These are phyloP conservation scores for Fusarium oxysporum DNA, from an alignment of 2,329 filamentous ascomycete genomes.

Conservation along the genomic window DNA sequence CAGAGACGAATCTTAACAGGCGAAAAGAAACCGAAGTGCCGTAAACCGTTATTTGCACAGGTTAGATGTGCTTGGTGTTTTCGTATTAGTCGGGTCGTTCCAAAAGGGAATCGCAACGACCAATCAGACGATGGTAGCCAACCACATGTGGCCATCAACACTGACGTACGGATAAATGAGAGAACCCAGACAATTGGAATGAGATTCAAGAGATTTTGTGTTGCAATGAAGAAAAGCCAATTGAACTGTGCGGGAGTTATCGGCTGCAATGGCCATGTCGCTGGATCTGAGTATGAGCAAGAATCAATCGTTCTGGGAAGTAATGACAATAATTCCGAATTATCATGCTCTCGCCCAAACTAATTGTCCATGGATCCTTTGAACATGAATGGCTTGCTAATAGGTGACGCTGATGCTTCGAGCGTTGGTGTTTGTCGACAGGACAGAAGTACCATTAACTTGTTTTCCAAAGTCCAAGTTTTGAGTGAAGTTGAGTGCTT, in stretches of 20 bases:
- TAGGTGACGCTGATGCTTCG: background rate
- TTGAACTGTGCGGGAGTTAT: constrained; percentile 25
- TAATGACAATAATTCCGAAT: background rate
- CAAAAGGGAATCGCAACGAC: constrained; percentile 13
- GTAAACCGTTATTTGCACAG: background rate
- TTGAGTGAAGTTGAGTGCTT: background rate
- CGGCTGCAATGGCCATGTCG: background rate
- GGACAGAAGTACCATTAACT: background rate
- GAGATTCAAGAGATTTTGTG: background rate
- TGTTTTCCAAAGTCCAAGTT: background rate
- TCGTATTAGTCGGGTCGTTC: constrained; percentile 29
- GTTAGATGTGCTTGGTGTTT: constrained; percentile 21
- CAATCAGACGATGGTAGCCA: constrained; percentile 37
- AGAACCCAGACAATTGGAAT: constrained; percentile 1
- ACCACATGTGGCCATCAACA: constrained; percentile 44
- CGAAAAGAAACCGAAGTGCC: background rate
- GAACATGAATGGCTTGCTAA: background rate
- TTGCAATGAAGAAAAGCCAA: background rate
- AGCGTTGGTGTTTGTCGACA: background rate
- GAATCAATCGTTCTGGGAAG: background rate
- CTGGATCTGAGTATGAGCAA: background rate
- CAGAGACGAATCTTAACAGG: accelerated
- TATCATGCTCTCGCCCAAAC: background rate
- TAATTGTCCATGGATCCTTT: background rate
- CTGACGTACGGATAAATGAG: constrained; percentile 30